A percentile compares a stretch with the other conserved stretches of the same genome.
phyloP scores from a whole-genome alignment of 208 protist genomes.

The Leishmania mexicana region DNA sequence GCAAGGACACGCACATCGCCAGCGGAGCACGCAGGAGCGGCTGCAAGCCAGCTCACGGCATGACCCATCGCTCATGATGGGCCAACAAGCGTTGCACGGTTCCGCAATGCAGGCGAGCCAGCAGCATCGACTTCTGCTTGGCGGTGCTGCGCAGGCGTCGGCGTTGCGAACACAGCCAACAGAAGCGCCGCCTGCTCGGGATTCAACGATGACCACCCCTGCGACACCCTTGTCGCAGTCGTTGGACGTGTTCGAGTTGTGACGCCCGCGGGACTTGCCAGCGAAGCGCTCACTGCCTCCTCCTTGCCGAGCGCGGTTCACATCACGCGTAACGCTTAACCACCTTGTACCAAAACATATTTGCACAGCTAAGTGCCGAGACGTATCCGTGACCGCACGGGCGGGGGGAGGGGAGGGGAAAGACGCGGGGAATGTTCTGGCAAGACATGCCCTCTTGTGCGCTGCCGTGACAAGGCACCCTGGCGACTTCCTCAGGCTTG shows the following conservation, averaged over 20 bases:
- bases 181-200: not conserved
- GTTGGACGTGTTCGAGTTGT: slow-evolving; percentile 13
- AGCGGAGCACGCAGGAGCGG: not conserved
- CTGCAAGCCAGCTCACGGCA: slow-evolving; percentile 21
- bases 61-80: slow-evolving; percentile 29
- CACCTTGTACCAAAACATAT: not conserved
- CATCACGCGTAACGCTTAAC: not conserved
- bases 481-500: not conserved
- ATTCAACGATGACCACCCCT: not conserved
- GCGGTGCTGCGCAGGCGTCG: not conserved
- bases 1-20: slow-evolving; percentile 24
- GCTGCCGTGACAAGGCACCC: not conserved
- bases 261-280: not conserved
- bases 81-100: slow-evolving; percentile 21
- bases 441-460: not conserved
- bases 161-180: not conserved
- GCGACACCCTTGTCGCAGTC: not conserved
- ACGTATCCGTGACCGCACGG: not conserved
- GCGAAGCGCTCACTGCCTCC: not conserved
- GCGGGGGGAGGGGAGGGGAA: not conserved
- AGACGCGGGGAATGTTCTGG: not conserved
- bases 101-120: slow-evolving; percentile 19
- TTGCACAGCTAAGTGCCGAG: not conserved
- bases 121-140: slow-evolving; percentile 26
- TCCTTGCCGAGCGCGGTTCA: not conserved